A percentile compares a stretch with the other conserved stretches of the same genome.
Conservation (phyloP, 495 filamentous ascomycete species). For the Hypoxylon rickii region DNA sequence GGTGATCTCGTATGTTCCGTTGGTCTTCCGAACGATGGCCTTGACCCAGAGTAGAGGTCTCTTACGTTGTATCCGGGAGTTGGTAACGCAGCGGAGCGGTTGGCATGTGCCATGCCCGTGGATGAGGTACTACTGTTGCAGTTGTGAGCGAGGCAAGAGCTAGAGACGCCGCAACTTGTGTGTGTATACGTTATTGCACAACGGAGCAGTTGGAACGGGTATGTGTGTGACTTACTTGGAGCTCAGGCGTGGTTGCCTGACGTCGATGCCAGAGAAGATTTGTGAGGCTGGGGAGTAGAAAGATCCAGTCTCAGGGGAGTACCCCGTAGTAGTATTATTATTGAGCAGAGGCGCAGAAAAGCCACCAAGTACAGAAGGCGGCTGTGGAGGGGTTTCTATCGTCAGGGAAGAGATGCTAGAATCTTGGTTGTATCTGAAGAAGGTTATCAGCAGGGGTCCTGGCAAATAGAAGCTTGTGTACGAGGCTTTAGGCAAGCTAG, state of each 20-base stretch:
- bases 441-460: slow-evolving; percentile 43
- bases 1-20: slow-evolving; percentile 57
- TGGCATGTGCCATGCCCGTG: slow-evolving; percentile 60
- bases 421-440: slow-evolving; percentile 51
- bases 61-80: slow-evolving; percentile 53
- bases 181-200: slow-evolving; percentile 17
- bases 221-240: slow-evolving; percentile 52
- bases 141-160: slow-evolving; percentile 45
- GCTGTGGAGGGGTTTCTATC: slow-evolving; percentile 52
- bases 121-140: slow-evolving; percentile 51
- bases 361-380: slow-evolving; percentile 49
- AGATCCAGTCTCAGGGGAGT: slow-evolving; percentile 49
- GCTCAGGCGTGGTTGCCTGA: slow-evolving; percentile 52
- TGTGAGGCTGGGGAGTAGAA: slow-evolving; percentile 51
- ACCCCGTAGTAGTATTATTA: slow-evolving; percentile 39
- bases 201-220: slow-evolving; percentile 10
- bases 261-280: slow-evolving; percentile 51
- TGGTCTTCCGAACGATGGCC: slow-evolving; percentile 52
- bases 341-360: slow-evolving; percentile 49
- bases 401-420: slow-evolving; percentile 50
- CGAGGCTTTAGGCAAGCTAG: slow-evolving; percentile 37
- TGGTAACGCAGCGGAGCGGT: slow-evolving; percentile 54
- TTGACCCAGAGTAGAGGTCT: slow-evolving; percentile 54
- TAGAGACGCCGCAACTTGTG: slow-evolving; percentile 7
- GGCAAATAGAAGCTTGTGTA: slow-evolving; percentile 36